Evolutionary conservation across 169 alveolate species (phyloP), one percentile per base, ranked within the genome.

Genomic region (Cryptosporidium xiaoi): DNA sequence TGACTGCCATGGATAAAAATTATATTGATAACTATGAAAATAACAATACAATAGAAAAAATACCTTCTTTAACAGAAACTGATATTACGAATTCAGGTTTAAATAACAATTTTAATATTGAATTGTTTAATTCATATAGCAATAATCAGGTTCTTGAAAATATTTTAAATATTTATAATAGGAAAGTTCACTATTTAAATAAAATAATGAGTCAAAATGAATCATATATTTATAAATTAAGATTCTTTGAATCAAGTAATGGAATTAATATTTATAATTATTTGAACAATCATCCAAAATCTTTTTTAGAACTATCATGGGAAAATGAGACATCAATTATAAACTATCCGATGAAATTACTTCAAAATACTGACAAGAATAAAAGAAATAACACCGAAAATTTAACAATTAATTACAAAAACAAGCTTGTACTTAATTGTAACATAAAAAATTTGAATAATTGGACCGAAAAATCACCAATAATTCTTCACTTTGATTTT

Each of bases 321-420:
- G 65, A 77, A 48, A 40, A 77, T 60, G 71, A 56, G 46, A 36
- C 33, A 3, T 16, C 60, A 7, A 36, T 15, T 13, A 71, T 71
- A 13, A 34, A 10, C 0, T 31, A 40, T 66, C 64, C n/a, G 12
- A 48, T 1, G 20, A 66, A 50, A 46, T 36, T 16, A 20, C 15
- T 31, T 15, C 33, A 16, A 51, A 53, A 48, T 36, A 40, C 33
- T 7, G 12, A 33, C 12, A 65, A 34, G 2, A 5, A 51, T 67
- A 48, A 50, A 67, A 48, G 24, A 67, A 56, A 51, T 53, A 31
- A 62, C 33, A 56, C 13, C 56, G 87, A 77, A 44, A 77, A 10
- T 50, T 53, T 77, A n/a, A 56, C 29, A n/a, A 77, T 77, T 36
- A 77, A 77, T 62, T 77, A 60, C 24, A 56, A 77, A 60, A 60